These are phyloP conservation scores for Trichomonas vaginalis DNA, from an alignment of 208 protist genomes.

Conservation along the genomic window DNA sequence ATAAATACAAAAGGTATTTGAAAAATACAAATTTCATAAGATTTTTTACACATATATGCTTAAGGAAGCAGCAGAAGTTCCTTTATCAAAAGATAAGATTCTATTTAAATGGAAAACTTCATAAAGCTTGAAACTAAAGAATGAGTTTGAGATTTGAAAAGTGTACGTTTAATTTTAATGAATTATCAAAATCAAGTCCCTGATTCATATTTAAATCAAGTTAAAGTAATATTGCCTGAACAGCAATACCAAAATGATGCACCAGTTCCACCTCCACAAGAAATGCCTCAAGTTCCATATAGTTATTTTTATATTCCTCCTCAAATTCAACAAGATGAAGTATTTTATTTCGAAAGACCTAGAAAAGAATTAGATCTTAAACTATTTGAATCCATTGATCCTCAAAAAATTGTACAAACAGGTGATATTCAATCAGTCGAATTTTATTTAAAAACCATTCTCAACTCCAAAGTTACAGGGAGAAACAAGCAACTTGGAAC, in stretches of 20 bases:
- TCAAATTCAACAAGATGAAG: not conserved
- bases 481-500: not conserved
- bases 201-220: not conserved
- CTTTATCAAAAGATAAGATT: too few relatives aligned
- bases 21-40: too few relatives aligned
- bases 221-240: not conserved
- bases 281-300: not conserved
- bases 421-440: not conserved
- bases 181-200: not conserved
- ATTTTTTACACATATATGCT: too few relatives aligned
- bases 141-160: too few relatives aligned
- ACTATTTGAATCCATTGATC: not conserved
- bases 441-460: not conserved
- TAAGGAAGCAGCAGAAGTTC: too few relatives aligned
- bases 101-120: too few relatives aligned
- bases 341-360: not conserved
- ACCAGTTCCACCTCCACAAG: not conserved
- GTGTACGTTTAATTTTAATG: not conserved
- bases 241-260: not conserved
- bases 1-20: too few relatives aligned
- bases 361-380: not conserved
- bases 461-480: not conserved
- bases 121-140: too few relatives aligned
- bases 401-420: not conserved
- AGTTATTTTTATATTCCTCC: not conserved